phyloP scores from a whole-genome alignment of 306 rosid species.

The Ormosia semicastrata region DNA sequence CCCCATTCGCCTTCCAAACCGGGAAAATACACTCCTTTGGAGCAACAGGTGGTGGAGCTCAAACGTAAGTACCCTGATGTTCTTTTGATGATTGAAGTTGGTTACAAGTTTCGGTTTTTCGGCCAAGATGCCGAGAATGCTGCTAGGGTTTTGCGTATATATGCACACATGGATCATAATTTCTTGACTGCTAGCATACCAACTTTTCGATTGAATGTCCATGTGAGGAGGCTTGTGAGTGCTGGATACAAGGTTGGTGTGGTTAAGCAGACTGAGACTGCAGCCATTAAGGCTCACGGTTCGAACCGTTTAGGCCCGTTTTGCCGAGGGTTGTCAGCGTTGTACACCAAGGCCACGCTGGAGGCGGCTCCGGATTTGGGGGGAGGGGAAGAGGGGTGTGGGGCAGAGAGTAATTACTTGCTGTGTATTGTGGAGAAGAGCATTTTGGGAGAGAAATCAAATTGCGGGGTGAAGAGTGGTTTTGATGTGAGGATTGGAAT shows the following conservation, averaged over 20 bases:
- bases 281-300: slow-evolving; percentile 88
- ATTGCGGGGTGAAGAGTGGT: slow-evolving; percentile 45
- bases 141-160: slow-evolving; percentile 70
- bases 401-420: slow-evolving; percentile 69
- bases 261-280: slow-evolving; percentile 92
- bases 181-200: slow-evolving; percentile 90
- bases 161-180: slow-evolving; percentile 76
- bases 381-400: slow-evolving; percentile 71
- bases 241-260: slow-evolving; percentile 94
- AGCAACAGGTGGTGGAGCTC: slow-evolving; percentile 70
- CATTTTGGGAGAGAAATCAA: slow-evolving; percentile 42
- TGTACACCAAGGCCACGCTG: slow-evolving; percentile 85
- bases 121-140: slow-evolving; percentile 84
- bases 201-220: slow-evolving; percentile 72
- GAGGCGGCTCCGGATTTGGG: slow-evolving; percentile 82
- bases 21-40: slow-evolving; percentile 65
- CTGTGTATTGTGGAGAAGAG: slow-evolving; percentile 77
- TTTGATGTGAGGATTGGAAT: slow-evolving; percentile 66
- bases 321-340: slow-evolving; percentile 72
- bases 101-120: slow-evolving; percentile 80
- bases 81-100: slow-evolving; percentile 88
- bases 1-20: slow-evolving; percentile 30
- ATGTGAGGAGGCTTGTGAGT: slow-evolving; percentile 87
- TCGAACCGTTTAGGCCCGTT: slow-evolving; percentile 73
- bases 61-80: slow-evolving; percentile 77